Base-by-base conservation (phyloP, 352 stramenopile species). In the Thraustotheca clavata region DNA sequence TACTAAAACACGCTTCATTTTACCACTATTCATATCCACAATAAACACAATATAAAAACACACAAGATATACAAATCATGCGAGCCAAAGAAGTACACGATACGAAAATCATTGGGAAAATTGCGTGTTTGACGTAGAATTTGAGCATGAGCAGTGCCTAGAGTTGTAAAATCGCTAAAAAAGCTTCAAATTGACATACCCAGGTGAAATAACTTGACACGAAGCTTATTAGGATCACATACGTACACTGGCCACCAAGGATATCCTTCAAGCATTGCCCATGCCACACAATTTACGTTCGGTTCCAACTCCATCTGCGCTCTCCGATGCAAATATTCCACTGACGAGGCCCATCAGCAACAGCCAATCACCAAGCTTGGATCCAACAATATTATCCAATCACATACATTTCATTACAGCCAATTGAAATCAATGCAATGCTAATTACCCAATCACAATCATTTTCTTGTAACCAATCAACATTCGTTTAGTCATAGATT, bases 181-280 rank as follows among this genome's bases (percentile, higher is more conserved):
- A 49, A 60, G n/a, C n/a, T n/a, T n/a, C n/a, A n/a, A 34, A 39
- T 36, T 18, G 20, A 59, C 68, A 62, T 67, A 87, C 77, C 76
- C 54, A 92, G 73, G 7, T 76, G 29, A 40, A 90, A 71, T 46
- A 92, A 73, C 2, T 78, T 84, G 0, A 75, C 67, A 0, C 84
- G 84, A 49, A 94, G 74, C 72, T 89, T 90, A 35, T 69, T 74
- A 46, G 83, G 73, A 72, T 94, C 84, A 57, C 82, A 91, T 55
- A 94, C 75, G 72, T 88, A 91, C 61, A 91, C 82, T 50, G 84
- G 84, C 84, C 84, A 94, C 84, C 84, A 94, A 7, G 84, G 84
- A 70, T 76, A 90, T 20, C 84, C 84, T 67, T 91, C 82, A 12
- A 94, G 75, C 60, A 94, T 91, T 72, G 87, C 83, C 84, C 84